phyloP scores from a whole-genome alignment of 176 grass and related monocot genomes.

The Carex kokanica region DNA sequence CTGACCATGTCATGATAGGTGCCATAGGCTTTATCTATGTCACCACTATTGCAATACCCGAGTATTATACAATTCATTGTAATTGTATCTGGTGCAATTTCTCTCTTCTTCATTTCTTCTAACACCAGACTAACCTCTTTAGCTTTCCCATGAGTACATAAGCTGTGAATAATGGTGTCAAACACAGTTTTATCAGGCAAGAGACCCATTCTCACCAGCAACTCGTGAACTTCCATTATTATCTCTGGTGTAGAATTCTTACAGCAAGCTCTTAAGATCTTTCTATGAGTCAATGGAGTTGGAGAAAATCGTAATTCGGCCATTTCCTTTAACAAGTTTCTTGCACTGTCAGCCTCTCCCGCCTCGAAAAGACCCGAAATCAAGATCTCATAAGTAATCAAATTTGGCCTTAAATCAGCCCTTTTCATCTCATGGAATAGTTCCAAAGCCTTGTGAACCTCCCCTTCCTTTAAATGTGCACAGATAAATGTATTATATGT shows the following conservation, averaged over 20 bases:
- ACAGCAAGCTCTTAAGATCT: slow-evolving; percentile 62
- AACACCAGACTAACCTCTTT: slow-evolving; percentile 53
- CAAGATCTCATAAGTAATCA: slow-evolving; percentile 70
- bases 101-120: slow-evolving; percentile 65
- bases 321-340: slow-evolving; percentile 64
- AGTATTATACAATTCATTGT: slow-evolving; percentile 89
- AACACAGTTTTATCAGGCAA: slow-evolving; percentile 49
- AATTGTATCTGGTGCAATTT: slow-evolving; percentile 53
- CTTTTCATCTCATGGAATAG: slow-evolving; percentile 55
- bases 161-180: slow-evolving; percentile 57
- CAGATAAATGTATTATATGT: slow-evolving; percentile 87
- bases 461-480: slow-evolving; percentile 58
- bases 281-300: slow-evolving; percentile 50
- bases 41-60: slow-evolving; percentile 67
- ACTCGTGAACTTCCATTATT: slow-evolving; percentile 63
- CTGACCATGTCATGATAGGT: slow-evolving; percentile 60
- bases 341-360: slow-evolving; percentile 42
- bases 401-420: slow-evolving; percentile 60
- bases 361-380: slow-evolving; percentile 42
- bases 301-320: slow-evolving; percentile 39
- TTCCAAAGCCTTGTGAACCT: slow-evolving; percentile 50
- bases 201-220: slow-evolving; percentile 56
- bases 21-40: slow-evolving; percentile 64
- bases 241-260: slow-evolving; percentile 35
- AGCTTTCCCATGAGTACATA: slow-evolving; percentile 73